These are phyloP conservation scores for Phanerochaete sordida DNA, from an alignment of 768 basidiomycete species.

Conservation along the genomic window DNA sequence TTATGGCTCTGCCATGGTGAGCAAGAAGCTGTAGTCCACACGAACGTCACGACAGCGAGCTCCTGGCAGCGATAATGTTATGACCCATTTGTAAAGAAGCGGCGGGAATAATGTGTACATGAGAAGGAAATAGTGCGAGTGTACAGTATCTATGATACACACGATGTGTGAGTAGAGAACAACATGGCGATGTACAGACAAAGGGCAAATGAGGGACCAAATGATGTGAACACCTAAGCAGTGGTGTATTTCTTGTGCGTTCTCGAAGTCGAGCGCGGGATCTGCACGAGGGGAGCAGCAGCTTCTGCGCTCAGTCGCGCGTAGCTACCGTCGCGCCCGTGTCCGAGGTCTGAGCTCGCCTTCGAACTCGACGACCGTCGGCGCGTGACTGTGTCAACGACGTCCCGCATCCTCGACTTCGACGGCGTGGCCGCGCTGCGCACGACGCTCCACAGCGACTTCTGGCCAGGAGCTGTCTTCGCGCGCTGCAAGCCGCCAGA, in stretches of 20 bases:
- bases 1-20: too few relatives aligned
- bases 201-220: neutral
- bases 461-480: neutral
- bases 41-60: too few relatives aligned
- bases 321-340: neutral
- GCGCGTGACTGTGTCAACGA: constrained; percentile 2
- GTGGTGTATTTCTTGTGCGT: neutral
- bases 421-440: neutral
- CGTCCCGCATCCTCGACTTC: constrained; percentile 6
- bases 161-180: too few relatives aligned
- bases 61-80: too few relatives aligned
- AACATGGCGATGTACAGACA: too few relatives aligned
- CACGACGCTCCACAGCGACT: constrained; percentile 6
- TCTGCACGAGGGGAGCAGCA: neutral
- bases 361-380: neutral
- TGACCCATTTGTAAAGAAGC: too few relatives aligned
- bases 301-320: neutral
- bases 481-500: neutral
- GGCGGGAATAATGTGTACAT: too few relatives aligned
- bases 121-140: too few relatives aligned
- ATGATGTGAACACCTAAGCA: neutral
- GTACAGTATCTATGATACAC: too few relatives aligned
- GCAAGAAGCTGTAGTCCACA: too few relatives aligned
- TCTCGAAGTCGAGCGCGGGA: neutral
- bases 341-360: neutral